Evolutionary conservation across 2,329 filamentous ascomycete species (phyloP), one percentile per base, ranked within the genome.

Genomic region (Lachnellula occidentalis): DNA sequence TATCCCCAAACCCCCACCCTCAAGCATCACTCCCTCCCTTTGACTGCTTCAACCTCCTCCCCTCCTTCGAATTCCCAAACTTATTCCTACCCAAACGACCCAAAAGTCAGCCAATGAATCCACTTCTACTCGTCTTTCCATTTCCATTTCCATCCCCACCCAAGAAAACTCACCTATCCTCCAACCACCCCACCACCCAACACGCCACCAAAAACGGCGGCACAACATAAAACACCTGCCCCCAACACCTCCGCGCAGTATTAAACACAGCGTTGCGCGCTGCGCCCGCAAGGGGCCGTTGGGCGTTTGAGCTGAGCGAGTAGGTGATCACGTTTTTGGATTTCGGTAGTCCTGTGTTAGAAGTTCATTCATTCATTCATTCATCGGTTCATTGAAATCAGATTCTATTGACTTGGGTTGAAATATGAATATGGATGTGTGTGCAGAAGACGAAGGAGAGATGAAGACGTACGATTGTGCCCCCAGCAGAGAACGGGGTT

Each of bases 231-330:
- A 96, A 83, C 64, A 94, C 83, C 79, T 96, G 92, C 65, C 79
- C 74, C 72, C 83, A 84, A 74, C 86, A 87, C 66, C 92, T 85
- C 71, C 92, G 85, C 80, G 87, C 92, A 66, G 84, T 86, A 82
- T 97, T 97, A 86, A 96, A 96, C 76, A 96, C 74, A 68, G 90
- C 91, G 64, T 86, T 87, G 73, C 91, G 76, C 62, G 79, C 73
- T 57, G 86, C 78, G 66, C 88, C 89, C 61, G 89, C 90, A 63
- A 95, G 79, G 56, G 90, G 87, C 69, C 87, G 85, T 77, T 95
- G 91, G 69, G 87, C 87, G 81, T 96, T 96, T 61, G 88, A 75
- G 64, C 88, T 85, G 64, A 97, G 71, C 61, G 85, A 80, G 76
- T 92, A 96, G 67, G 77, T 76, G 49, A 78, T 75, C 66, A 85